Base-by-base conservation (phyloP, 345 rosid species). In the Boechera divaricarpa region DNA sequence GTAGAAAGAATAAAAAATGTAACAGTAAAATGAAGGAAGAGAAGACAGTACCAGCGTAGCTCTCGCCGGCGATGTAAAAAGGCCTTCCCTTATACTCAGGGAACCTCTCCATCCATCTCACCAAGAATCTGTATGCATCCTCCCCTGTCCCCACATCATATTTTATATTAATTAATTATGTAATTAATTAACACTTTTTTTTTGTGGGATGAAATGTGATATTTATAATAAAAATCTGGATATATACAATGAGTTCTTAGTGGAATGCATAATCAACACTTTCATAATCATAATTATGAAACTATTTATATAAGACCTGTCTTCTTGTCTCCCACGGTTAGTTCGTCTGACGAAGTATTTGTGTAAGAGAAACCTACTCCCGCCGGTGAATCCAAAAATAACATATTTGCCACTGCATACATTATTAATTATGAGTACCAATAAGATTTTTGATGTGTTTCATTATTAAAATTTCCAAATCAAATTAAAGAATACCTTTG, bases 341-440 rank as follows among this genome's bases (percentile, higher is more conserved):
- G 64, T 35, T 82, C 53, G 63, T 91, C 94, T 5, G 91, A 80
- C 2, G 89, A 80, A 1, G 84, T 85, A 35, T 87, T 94, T 15
- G 97, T 81, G 70, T 91, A 91, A 4, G 97, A 93, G 76, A 93
- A 93, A 49, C 97, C 97, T 16, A 93, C 97, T 0, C 96, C 98
- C 2, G 91, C 97, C 15, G 98, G 98, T 16, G 97, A 91, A 75
- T 94, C 97, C 65, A 94, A 79, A 79, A 94, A 94, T 12, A 91
- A 79, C 80, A 91, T 8, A 82, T 94, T 94, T 5, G 97, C 91
- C 84, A 65, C 98, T 93, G 69, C 81, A 67, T 45, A 16, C 13
- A 63, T 59, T 44, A 4, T 57, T 10, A 2, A 67, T 15, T 53
- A 57, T 42, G 0, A 24, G n/a, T 6, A 21, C 33, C 3, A 28